Base-by-base conservation (phyloP, 1,139 yeast genomes). In the Kodamaea plutei region DNA sequence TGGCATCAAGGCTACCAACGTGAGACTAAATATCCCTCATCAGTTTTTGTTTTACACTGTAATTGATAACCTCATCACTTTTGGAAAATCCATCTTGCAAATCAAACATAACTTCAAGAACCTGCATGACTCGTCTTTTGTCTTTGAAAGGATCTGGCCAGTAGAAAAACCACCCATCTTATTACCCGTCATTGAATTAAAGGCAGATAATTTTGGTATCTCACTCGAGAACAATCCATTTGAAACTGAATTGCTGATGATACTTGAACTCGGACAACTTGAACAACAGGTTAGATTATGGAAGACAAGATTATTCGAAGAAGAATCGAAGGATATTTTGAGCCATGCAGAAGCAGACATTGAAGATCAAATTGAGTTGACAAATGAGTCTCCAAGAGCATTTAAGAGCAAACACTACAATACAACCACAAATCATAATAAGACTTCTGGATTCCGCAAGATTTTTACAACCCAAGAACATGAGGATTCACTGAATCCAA, bases 31-130 rank as follows among this genome's bases (percentile, higher is more conserved):
- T 31, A 58, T 79, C 30, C 84, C 87, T 1, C 76, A 77, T 47
- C 76, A 77, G 38, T 79, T 79, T 46, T 62, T 79, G 33, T 73
- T 82, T 37, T 81, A 79, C 52, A 72, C 76, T 8, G 73, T 83
- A 22, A 61, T 81, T 33, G 94, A 84, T 42, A 80, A 80, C 43
- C 49, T 76, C 3, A 70, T 81, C 22, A 76, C 84, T 0, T 58
- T 76, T 33, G 68, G 66, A 36, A 84, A 84, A 49, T 71, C 85
- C 0, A 53, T 73, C 11, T 66, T 63, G 34, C 87, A 81, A 38
- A 61, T 83, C 17, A 50, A 52, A 22, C 60, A 61, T 31, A 79
- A 81, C 32, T 78, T 79, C 37, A 43, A 56, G 13, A 56, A 64
- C 28, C 52, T 73, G 22, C 53, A 59, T 8, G 45, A 54, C 10